phyloP scores from a whole-genome alignment of 1,284 basidiomycete genomes.

The Erythrobasidium hasegawianum region DNA sequence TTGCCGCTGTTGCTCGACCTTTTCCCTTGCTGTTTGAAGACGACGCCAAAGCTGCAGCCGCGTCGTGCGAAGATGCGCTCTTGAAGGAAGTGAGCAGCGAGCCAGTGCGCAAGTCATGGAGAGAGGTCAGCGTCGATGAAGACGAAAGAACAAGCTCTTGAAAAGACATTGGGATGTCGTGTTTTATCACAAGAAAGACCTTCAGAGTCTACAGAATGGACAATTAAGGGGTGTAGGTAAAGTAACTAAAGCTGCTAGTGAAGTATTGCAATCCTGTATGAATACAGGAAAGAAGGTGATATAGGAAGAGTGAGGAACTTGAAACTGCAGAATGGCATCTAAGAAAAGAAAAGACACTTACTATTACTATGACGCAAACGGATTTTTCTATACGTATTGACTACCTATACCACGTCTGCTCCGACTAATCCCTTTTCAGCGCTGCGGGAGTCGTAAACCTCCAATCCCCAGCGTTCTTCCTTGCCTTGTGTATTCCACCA shows the following conservation, averaged over 20 bases:
- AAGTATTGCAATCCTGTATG: too few species aligned
- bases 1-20: slow-evolving; percentile 7
- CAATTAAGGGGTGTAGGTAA: too few species aligned
- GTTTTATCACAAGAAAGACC: too few species aligned
- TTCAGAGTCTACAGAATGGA: too few species aligned
- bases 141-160: slow-evolving; percentile 34
- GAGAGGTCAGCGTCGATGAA: slow-evolving; percentile 9
- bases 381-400: too few species aligned
- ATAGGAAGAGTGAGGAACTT: too few species aligned
- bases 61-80: slow-evolving; percentile 13
- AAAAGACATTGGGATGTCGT: not conserved
- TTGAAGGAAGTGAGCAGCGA: slow-evolving; percentile 32
- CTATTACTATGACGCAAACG: too few species aligned
- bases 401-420: too few species aligned
- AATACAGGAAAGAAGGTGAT: too few species aligned
- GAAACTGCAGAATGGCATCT: too few species aligned
- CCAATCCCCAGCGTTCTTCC: slow-evolving; percentile 63
- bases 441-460: slow-evolving; percentile 10
- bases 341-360: too few species aligned
- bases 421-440: slow-evolving; percentile 9
- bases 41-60: slow-evolving; percentile 10
- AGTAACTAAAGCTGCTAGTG: too few species aligned
- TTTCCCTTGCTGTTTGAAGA: slow-evolving; percentile 21
- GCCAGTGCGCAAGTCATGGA: slow-evolving; percentile 34
- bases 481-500: slow-evolving; percentile 64